phyloP scores from a whole-genome alignment of 306 rosid species.

The Prinsepia uniflora region DNA sequence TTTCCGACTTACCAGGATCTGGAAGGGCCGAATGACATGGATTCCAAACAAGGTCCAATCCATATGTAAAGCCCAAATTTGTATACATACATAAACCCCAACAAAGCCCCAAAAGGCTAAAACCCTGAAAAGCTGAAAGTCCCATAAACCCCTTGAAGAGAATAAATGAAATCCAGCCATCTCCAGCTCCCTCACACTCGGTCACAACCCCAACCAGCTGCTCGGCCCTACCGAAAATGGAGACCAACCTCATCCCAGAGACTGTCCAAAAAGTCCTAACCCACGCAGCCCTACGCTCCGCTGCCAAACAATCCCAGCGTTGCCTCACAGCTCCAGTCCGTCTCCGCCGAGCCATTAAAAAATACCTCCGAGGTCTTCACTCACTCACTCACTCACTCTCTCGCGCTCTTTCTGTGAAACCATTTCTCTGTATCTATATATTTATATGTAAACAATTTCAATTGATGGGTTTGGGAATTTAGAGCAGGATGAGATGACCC shows the following conservation, averaged over 20 bases:
- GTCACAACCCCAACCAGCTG: background rate
- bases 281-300: slow-evolving; percentile 58
- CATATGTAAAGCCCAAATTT: background rate
- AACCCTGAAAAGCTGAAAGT: slow-evolving; percentile 14
- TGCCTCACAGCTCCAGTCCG: slow-evolving; percentile 68
- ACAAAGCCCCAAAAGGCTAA: slow-evolving; percentile 9
- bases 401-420: background rate
- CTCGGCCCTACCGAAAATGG: slow-evolving; percentile 40
- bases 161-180: background rate
- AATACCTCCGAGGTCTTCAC: slow-evolving; percentile 67
- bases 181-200: background rate
- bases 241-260: slow-evolving; percentile 52
- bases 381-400: background rate
- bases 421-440: background rate
- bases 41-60: background rate
- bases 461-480: background rate
- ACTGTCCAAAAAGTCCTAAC: slow-evolving; percentile 63
- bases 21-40: too few relatives aligned
- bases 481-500: slow-evolving; percentile 76
- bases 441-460: background rate
- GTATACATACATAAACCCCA: background rate
- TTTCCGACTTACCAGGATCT: too few relatives aligned
- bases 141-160: slow-evolving; percentile 6
- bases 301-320: slow-evolving; percentile 79
- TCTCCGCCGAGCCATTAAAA: slow-evolving; percentile 85